A percentile compares a stretch with the other conserved stretches of the same genome.
Evolutionary conservation across 352 stramenopile genomes (phyloP).

Genomic region (Elongisporangium undulatum): DNA sequence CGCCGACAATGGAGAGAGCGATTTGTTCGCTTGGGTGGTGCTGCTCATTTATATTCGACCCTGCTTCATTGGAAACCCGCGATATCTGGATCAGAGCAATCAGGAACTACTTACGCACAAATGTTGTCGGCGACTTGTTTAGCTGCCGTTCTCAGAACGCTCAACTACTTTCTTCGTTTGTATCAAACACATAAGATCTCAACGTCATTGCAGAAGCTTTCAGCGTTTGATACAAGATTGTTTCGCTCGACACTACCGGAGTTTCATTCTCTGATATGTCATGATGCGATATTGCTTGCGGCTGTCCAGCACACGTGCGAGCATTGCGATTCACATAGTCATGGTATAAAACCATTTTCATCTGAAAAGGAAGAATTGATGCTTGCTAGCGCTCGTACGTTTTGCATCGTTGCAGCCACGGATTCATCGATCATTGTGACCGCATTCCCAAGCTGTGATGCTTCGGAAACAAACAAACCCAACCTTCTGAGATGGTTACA

Average conservation of each 20-base stretch:
- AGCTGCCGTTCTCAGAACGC: conserved; percentile 37
- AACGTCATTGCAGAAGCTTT: background rate
- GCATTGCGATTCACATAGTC: background rate
- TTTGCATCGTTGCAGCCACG: conserved; percentile 1
- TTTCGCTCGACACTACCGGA: conserved; percentile 21
- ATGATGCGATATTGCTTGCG: background rate
- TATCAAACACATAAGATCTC: background rate
- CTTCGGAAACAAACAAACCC: background rate
- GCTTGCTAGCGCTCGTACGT: conserved; percentile 5
- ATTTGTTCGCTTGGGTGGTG: conserved; percentile 64
- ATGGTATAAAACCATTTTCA: conserved; percentile 5
- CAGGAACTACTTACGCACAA: conserved; percentile 17
- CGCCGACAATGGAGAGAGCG: conserved; percentile 73
- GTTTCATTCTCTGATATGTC: conserved; percentile 23
- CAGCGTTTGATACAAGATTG: conserved; percentile 29
- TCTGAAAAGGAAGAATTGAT: conserved; percentile 11
- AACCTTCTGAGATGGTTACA: conserved; percentile 10
- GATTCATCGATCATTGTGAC: background rate
- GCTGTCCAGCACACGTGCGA: conserved; percentile 2
- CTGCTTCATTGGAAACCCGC: conserved; percentile 22
- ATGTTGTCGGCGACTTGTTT: conserved; percentile 47
- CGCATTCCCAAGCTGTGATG: background rate
- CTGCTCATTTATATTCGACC: conserved; percentile 33
- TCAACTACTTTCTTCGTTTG: conserved; percentile 41
- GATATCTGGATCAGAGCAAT: background rate